These are phyloP conservation scores for Cinnamomum micranthum DNA, from an alignment of 164 flowering plant genomes.

Conservation along the genomic window DNA sequence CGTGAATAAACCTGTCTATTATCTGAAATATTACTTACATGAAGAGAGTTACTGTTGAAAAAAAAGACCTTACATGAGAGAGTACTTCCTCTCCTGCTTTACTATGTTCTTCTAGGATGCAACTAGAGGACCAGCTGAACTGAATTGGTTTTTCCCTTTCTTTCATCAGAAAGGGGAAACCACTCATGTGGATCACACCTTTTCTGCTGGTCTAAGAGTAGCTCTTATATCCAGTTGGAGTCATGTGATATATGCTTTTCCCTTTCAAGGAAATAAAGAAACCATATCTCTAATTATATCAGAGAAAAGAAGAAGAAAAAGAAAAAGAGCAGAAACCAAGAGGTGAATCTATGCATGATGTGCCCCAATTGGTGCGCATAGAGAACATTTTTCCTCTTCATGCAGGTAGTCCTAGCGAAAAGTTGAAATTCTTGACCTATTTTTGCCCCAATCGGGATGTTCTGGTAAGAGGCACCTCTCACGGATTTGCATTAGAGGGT, in stretches of 20 bases:
- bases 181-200: background rate
- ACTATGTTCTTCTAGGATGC: background rate
- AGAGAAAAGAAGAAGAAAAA: too few species aligned
- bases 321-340: background rate
- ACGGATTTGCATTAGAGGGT: too few species aligned
- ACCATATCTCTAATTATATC: background rate
- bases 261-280: background rate
- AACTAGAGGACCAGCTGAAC: background rate
- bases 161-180: background rate
- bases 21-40: too few species aligned
- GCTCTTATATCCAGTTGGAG: too few species aligned
- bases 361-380: background rate
- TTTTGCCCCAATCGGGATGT: too few species aligned
- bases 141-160: background rate
- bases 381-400: background rate
- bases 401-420: background rate
- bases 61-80: background rate
- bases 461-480: too few species aligned
- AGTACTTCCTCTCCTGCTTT: background rate
- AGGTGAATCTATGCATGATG: background rate
- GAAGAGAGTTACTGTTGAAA: too few species aligned
- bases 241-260: background rate
- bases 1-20: too few species aligned
- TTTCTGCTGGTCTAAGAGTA: background rate
- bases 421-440: background rate